Base-by-base conservation (phyloP, 1,139 yeast genomes). In the Taphrina confusa region DNA sequence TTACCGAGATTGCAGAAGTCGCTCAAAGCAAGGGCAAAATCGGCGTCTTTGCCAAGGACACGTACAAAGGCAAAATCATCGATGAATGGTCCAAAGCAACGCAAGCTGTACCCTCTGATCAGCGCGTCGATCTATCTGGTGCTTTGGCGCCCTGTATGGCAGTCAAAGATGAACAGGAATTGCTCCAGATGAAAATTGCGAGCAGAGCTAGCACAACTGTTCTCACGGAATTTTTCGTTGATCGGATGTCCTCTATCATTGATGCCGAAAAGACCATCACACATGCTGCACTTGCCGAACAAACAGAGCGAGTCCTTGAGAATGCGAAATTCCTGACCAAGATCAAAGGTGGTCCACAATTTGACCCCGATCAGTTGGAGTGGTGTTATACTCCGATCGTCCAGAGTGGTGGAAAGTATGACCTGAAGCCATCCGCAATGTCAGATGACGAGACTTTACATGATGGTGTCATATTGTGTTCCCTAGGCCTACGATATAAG, bases 311-410 rank as follows among this genome's bases (percentile, higher is more conserved):
- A 69, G 86, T 84, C 71, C 86, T 92, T 66, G 97, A 90, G 66
- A 87, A 83, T 67, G 78, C 79, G 63, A 83, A 81, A 68, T 87
- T 89, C 77, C 82, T 85, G 72, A 73, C 70, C n/a, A 37, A 39
- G 39, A 57, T 54, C 14, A 37, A 39, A 40, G 42, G 42, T 23
- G 54, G 47, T 2, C 9, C 60, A n/a, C 37, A 44, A 12, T 56
- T 89, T 67, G 96, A 89, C 68, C 78, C 86, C 2, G 84, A 82
- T 64, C 82, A 83, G 65, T 75, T 92, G 36, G 97, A 92, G 72
- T 92, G 97, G 97, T 87, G 96, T 68, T 90, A 89, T 72, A 83
- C 90, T 51, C 97, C 98, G 30, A 87, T 89, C 61, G 80, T 92
- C 62, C 96, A 91, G 74, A 85, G 95, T 67, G 95, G 95, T 58